phyloP scores from a whole-genome alignment of 2,329 filamentous ascomycete species.

The Hypoxylon sp. region DNA sequence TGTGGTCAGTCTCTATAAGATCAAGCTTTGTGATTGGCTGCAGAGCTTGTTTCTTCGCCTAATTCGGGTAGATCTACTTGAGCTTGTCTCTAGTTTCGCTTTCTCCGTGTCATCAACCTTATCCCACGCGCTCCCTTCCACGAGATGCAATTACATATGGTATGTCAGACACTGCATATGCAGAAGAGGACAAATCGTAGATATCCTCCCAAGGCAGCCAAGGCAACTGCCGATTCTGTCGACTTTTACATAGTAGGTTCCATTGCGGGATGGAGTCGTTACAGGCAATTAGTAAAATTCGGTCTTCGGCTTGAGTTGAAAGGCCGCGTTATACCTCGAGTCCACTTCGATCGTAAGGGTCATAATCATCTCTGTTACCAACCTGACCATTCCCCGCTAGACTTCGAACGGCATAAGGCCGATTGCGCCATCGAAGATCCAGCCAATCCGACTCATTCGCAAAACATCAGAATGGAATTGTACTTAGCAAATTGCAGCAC shows the following conservation, averaged over 20 bases:
- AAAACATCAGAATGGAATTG: constrained; percentile 5
- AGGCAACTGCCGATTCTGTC: constrained; percentile 22
- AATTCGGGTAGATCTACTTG: constrained; percentile 30
- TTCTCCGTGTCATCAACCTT: background rate
- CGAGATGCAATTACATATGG: constrained; percentile 26
- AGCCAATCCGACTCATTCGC: constrained; percentile 29
- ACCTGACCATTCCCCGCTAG: constrained; percentile 33
- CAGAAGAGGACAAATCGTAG: constrained; percentile 3
- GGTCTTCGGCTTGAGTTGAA: constrained; percentile 10
- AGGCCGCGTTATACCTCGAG: constrained; percentile 16
- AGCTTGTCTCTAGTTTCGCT: constrained; percentile 1
- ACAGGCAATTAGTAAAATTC: constrained; percentile 16
- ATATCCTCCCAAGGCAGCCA: background rate
- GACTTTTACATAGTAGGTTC: constrained; percentile 1
- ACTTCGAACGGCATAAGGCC: constrained; percentile 39
- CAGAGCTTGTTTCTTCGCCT: constrained; percentile 27
- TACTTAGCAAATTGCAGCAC: constrained; percentile 18
- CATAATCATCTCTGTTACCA: constrained; percentile 7
- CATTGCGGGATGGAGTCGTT: constrained; percentile 17
- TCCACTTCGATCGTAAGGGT: constrained; percentile 10
- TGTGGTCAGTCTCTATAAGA: constrained; percentile 6
- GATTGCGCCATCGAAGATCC: constrained; percentile 47
- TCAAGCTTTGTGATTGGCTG: constrained; percentile 34
- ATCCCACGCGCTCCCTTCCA: constrained; percentile 13
- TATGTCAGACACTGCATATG: constrained; percentile 9